Evolutionary conservation across 371 early-diverging fungal genomes (phyloP).

Genomic region (Mucor saturninus): DNA sequence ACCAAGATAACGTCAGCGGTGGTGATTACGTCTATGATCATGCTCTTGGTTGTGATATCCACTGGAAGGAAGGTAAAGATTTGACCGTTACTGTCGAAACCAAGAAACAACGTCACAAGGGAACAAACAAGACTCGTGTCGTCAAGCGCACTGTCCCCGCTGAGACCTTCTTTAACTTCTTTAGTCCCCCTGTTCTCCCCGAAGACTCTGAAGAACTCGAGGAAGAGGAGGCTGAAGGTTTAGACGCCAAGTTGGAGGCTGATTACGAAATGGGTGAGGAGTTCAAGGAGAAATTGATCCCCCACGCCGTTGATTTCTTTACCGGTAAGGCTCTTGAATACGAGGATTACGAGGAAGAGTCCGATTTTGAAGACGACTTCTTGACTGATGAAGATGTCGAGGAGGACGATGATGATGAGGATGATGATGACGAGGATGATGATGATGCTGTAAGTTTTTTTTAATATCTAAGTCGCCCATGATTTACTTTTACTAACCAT

Average conservation of each 20-base stretch:
- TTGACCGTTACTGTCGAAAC: constrained; percentile 89
- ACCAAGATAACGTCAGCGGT: constrained; percentile 72
- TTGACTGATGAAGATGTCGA: constrained; percentile 70
- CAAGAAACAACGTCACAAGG: constrained; percentile 98
- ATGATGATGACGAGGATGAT: constrained; percentile 59
- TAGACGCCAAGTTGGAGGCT: constrained; percentile 82
- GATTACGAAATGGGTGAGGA: constrained; percentile 97
- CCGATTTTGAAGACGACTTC: constrained; percentile 73
- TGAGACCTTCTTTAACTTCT: constrained; percentile 96
- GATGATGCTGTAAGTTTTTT: constrained; percentile 60
- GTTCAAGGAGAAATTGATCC: constrained; percentile 94
- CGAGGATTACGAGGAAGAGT: constrained; percentile 72
- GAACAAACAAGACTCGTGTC: constrained; percentile 96
- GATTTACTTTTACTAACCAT: not conserved
- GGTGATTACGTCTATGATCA: constrained; percentile 88
- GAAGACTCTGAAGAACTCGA: constrained; percentile 68
- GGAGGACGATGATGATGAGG: constrained; percentile 55
- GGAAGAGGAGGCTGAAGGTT: constrained; percentile 76
- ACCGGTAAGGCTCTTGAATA: constrained; percentile 94
- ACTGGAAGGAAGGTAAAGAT: constrained; percentile 97
- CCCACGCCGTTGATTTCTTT: constrained; percentile 97
- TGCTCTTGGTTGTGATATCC: constrained; percentile 87
- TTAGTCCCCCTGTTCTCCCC: constrained; percentile 81
- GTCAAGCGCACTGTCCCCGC: constrained; percentile 94
- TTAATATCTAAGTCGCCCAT: not conserved